phyloP scores from a whole-genome alignment of 306 rosid species.

The Coriaria nepalensis region DNA sequence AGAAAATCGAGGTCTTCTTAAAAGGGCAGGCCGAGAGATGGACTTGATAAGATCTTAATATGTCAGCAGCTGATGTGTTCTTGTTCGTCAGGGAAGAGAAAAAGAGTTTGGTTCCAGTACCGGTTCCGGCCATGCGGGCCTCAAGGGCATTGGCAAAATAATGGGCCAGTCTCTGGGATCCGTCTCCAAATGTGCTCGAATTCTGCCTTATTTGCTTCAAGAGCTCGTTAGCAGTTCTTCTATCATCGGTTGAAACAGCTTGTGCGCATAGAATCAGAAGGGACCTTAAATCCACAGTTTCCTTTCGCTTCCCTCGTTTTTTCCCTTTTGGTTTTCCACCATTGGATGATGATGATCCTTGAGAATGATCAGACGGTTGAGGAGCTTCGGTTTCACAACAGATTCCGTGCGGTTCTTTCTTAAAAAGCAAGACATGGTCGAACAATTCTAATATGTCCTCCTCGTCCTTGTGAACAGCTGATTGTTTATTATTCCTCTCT shows the following conservation, averaged over 20 bases:
- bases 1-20: conserved; percentile 8
- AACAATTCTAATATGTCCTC: conserved; percentile 37
- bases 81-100: conserved; percentile 5
- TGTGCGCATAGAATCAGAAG: conserved; percentile 14
- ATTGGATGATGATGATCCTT: neutral
- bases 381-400: conserved; percentile 12
- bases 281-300: conserved; percentile 13
- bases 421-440: conserved; percentile 36
- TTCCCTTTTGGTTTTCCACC: conserved; percentile 9
- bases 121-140: conserved; percentile 17
- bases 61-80: conserved; percentile 10
- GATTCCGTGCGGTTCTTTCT: conserved; percentile 23
- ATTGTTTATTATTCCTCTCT: conserved; percentile 41
- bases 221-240: conserved; percentile 11
- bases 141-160: conserved; percentile 13
- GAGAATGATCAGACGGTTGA: conserved; percentile 10
- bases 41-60: conserved; percentile 10
- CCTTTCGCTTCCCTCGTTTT: conserved; percentile 12
- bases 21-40: conserved; percentile 12
- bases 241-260: conserved; percentile 11
- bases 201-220: conserved; percentile 15
- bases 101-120: conserved; percentile 8
- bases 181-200: conserved; percentile 10
- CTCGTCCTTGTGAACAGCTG: conserved; percentile 32
- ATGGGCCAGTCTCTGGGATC: conserved; percentile 17